A percentile compares a stretch with the other conserved stretches of the same genome.
These are phyloP conservation scores for Staphylotrichum longicolle DNA, from an alignment of 495 filamentous ascomycete genomes.

Conservation along the genomic window DNA sequence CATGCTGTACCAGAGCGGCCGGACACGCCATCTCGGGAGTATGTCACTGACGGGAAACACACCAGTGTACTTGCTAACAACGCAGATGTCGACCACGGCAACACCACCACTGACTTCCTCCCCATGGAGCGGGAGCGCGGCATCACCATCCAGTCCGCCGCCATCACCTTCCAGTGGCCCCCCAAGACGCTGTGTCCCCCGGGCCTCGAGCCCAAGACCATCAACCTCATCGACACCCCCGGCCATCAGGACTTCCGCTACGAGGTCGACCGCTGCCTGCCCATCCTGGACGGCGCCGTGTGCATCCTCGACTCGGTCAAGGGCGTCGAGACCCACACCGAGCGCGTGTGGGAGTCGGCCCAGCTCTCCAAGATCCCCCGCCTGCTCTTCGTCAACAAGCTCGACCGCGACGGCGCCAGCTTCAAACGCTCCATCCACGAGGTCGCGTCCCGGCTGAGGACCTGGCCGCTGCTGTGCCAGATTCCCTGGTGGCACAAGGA, in stretches of 20 bases:
- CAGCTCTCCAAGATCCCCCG: constrained; percentile 80
- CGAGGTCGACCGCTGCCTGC: constrained; percentile 89
- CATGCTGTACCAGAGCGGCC: constrained; percentile 97
- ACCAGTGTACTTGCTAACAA: too few species aligned
- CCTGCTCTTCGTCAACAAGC: constrained; percentile 90
- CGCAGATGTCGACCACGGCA: constrained; percentile 90
- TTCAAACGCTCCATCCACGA: constrained; percentile 86
- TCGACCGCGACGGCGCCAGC: constrained; percentile 90
- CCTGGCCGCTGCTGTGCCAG: constrained; percentile 88
- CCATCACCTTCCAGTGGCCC: constrained; percentile 90
- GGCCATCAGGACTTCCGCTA: constrained; percentile 99
- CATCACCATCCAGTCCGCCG: constrained; percentile 97
- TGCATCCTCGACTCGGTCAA: constrained; percentile 96
- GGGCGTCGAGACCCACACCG: constrained; percentile 96
- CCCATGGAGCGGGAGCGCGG: constrained; percentile 90
- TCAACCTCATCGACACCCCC: constrained; percentile 97
- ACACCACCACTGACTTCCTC: constrained; percentile 96
- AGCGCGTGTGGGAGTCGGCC: constrained; percentile 94
- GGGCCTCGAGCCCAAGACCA: constrained; percentile 47
- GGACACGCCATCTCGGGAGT: constrained; percentile 83
- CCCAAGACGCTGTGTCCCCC: constrained; percentile 33
- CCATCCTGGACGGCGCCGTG: constrained; percentile 90
- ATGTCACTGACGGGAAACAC: constrained; percentile 26
- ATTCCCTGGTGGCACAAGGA: constrained; percentile 91
- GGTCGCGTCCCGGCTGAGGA: constrained; percentile 71